Base-by-base conservation (phyloP, 2,329 filamentous ascomycete species). In the Tolypocladium endophyticum region DNA sequence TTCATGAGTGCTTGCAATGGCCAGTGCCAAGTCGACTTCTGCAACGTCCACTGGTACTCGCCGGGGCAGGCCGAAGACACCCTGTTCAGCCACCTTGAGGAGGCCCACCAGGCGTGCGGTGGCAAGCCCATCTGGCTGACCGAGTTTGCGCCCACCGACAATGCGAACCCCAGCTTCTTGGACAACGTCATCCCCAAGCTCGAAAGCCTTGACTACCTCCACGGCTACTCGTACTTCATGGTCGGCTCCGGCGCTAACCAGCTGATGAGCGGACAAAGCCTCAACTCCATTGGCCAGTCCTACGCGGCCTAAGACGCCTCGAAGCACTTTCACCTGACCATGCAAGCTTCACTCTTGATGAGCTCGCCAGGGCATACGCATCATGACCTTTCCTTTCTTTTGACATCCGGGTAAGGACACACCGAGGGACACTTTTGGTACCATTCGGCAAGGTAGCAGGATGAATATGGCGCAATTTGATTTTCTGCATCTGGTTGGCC, bases 11-110 rank as follows among this genome's bases (percentile, higher is more conserved):
- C 77, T 5, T 88, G 85, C 72, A 67, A 72, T 55, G 70, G 71
- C 28, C 41, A 33, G 58, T 87, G 85, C 76, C 66, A 73, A 43
- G 78, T 81, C 61, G 82, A 87, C 72, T 86, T 85, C 71, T 80
- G 84, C 72, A 77, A 79, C 69, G 75, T 83, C 54, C 86, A 88
- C 74, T 87, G 84, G 83, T 88, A 88, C 73, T 80, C 79, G 56
- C 71, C 72, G 47, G 73, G 79, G 20, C 68, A 76, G 58, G 77
- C 77, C 60, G 69, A 73, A 33, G 71, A 78, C 50, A 76, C 73
- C 62, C 84, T 88, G 72, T 81, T 85, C 64, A 61, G 69, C 45
- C 83, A 87, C 71, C 68, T 87, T 59, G 64, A 75, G 61, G 62
- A 76, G 36, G 79, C 81, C 61, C 65, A 80, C 68, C 59, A 73